Conservation (phyloP, 23 red algal genomes). For the Agarophyton chilense region DNA sequence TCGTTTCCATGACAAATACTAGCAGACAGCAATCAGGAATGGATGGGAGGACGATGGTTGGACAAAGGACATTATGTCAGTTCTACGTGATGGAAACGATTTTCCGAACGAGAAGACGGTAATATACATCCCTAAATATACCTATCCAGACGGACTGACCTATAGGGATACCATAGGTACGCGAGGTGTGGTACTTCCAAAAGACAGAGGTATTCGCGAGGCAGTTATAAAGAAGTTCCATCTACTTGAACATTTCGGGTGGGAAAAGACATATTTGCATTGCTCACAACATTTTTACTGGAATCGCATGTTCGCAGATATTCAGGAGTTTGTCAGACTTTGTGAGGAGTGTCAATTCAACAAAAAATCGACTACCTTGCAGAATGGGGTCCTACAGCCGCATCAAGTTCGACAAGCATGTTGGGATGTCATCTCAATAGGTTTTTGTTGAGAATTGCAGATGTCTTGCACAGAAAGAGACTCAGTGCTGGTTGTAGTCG, state of each 20-base stretch:
- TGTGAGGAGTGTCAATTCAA: constrained; percentile 12
- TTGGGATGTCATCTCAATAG: constrained; percentile 32
- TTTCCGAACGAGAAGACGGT: background rate
- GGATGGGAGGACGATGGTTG: background rate
- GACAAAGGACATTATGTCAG: background rate
- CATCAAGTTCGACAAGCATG: constrained; percentile 23
- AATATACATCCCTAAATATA: constrained; percentile 31
- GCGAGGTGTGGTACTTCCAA: constrained; percentile 1
- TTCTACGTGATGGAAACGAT: constrained; percentile 2
- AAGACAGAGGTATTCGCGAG: background rate
- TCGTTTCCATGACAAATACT: background rate
- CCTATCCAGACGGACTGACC: constrained; percentile 1
- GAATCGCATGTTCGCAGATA: constrained; percentile 26
- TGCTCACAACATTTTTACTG: constrained; percentile 24
- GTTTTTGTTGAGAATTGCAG: constrained; percentile 33
- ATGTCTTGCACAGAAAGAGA: background rate
- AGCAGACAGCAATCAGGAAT: background rate
- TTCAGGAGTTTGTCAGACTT: constrained; percentile 12
- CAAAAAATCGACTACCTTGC: background rate
- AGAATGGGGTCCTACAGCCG: constrained; percentile 11
- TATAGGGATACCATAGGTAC: constrained; percentile 2
- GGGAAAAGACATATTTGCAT: constrained; percentile 42
- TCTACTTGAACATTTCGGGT: constrained; percentile 4
- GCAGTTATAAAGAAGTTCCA: constrained; percentile 13
- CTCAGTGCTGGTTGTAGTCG: constrained; percentile 45